Evolutionary conservation across 2,329 filamentous ascomycete genomes (phyloP), one percentile per base, ranked within the genome.

Genomic region (Colletotrichum sp.): DNA sequence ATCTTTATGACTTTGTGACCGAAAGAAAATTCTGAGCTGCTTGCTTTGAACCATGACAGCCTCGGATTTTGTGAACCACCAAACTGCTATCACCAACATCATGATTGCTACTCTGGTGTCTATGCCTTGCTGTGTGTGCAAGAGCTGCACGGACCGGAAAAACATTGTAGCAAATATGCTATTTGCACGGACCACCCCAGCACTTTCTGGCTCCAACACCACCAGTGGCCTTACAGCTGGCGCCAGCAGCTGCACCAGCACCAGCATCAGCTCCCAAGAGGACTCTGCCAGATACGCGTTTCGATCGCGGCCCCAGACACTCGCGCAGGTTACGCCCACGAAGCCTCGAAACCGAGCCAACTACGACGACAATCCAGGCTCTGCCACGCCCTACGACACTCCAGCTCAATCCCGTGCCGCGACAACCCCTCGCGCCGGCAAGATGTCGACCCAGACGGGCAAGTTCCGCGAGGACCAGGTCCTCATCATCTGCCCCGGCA

Each of bases 401-500:
- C 28, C 62, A 32, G 60, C 26, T 44, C 26, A 15, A 16, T 52
- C 13, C 39, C 49, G 63, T 44, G 69, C 52, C 44, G 63, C n/a
- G 69, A 36, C 68, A 49, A 21, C 57, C 57, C 49, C 39, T 66
- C 71, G 65, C 71, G 65, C 21, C 69, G 39, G 44, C 79, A 84
- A 77, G 69, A 92, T 92, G 90, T 89, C 90, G 78, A 86, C 84
- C 83, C 88, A 90, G 77, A 86, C 88, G 80, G 88, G 87, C 81
- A 92, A 92, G 85, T 92, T 89, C 89, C 89, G 89, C 84, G 91
- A 92, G 87, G 91, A 92, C 84, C 90, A 92, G 87, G 86, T 92
- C 81, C 90, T 92, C 82, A 85, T 96, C 83, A 93, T 96, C 86
- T 94, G 93, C 85, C 94, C 94, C 39, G 96, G 96, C 82, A 98